Evolutionary conservation across 2,329 filamentous ascomycete genomes (phyloP), one percentile per base, ranked within the genome.

Genomic region (Coniella lustricola): DNA sequence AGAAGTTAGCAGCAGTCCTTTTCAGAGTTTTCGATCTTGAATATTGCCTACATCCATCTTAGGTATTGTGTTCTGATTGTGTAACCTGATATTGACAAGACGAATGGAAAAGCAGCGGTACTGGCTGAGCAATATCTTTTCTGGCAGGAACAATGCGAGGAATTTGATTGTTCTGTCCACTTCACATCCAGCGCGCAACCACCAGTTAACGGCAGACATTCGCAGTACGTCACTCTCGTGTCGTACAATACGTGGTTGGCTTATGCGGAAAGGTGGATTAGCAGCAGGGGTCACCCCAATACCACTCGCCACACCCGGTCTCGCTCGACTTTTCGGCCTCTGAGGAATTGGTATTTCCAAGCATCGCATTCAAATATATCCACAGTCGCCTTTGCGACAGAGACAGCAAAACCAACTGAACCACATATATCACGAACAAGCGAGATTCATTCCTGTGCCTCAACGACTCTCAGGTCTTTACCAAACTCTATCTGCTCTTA

Each of bases 261-360:
- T 5, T 10, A 12, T 4, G 4, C 5, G 5, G n/a, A 10, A 21
- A n/a, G 20, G 39, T 32, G 42, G 36, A 22, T 17, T 5, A 2
- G 18, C 2, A 3, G 31, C 45, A 51, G 38, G 45, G 34, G 34
- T 17, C 14, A 8, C 21, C 21, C 21, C 10, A 9, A n/a, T 44
- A 29, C 35, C 38, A 7, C 35, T 49, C 17, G 47, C 50, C 51
- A 50, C 51, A 46, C 7, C 51, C 51, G 51, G 51, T 43, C 22
- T 53, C 51, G 51, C 51, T 51, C 45, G 18, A 18, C 21, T 46
- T 43, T 40, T 39, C 21, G 41, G 21, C 51, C 51, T 50, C 20
- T 48, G 16, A 37, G 38, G 40, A 51, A 33, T 46, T 51, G 36
- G 44, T 32, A 53, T 53, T 51, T 48, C 46, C 44, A 53, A 53